Percentiles rank a stretch among this genome's conserved stretches.
Evolutionary conservation across 1,284 basidiomycete species (phyloP).

Genomic region (Heterobasidion occidentale): DNA sequence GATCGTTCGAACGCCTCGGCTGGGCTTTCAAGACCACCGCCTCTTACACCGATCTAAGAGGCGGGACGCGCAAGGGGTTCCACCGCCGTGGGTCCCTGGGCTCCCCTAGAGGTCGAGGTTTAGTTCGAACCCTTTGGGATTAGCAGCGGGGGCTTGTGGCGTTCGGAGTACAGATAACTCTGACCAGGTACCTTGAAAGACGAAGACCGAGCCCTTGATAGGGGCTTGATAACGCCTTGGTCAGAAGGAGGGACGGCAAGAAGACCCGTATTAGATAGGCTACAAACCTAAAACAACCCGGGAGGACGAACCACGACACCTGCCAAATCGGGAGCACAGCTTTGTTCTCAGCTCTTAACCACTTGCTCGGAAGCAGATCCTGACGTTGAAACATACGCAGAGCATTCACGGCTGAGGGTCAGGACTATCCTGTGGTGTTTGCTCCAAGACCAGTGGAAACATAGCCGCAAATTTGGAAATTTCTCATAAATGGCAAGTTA

Average conservation of each 20-base stretch:
- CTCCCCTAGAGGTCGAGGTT: neutral
- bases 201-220: neutral
- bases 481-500: neutral
- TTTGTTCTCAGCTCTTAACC: neutral
- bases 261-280: neutral
- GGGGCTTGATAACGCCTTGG: neutral
- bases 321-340: neutral
- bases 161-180: neutral
- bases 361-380: neutral
- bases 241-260: neutral
- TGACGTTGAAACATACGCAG: too few species aligned
- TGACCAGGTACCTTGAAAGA: neutral
- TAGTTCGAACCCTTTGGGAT: neutral
- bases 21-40: too few species aligned
- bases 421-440: too few species aligned
- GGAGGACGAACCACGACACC: neutral
- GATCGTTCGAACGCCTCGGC: too few species aligned
- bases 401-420: too few species aligned
- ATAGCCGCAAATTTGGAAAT: neutral
- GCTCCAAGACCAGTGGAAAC: too few species aligned
- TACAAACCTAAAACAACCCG: neutral
- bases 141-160: neutral
- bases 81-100: too few species aligned
- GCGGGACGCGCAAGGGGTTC: too few species aligned
- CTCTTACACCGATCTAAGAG: too few species aligned